Evolutionary conservation across 1,284 basidiomycete species (phyloP).

Genomic region (Ganoderma resinaceum): DNA sequence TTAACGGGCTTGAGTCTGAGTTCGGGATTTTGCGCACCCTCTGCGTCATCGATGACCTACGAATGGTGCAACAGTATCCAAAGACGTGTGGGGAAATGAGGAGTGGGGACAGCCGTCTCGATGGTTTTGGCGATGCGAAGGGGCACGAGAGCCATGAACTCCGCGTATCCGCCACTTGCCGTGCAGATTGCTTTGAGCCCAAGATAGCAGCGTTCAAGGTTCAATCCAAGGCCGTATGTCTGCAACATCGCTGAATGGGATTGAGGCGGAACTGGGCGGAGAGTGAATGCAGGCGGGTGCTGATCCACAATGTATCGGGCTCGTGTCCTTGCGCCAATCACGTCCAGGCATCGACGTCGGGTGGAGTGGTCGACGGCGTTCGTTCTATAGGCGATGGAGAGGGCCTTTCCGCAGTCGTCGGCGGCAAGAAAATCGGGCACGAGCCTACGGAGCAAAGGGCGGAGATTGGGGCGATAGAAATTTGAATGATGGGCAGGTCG

Average conservation of each 20-base stretch:
- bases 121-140: not conserved
- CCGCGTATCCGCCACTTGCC: not conserved
- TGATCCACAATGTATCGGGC: not conserved
- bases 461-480: slow-evolving; percentile 6
- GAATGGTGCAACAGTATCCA: not conserved
- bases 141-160: not conserved
- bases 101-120: not conserved
- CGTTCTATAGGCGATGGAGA: not conserved
- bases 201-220: not conserved
- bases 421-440: not conserved
- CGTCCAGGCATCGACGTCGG: not conserved
- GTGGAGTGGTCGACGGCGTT: slow-evolving; percentile 1
- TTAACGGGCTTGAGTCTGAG: slow-evolving; percentile 7
- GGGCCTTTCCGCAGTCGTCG: not conserved
- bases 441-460: not conserved
- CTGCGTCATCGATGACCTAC: not conserved
- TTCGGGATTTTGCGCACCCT: slow-evolving; percentile 2
- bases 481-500: slow-evolving; percentile 3
- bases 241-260: slow-evolving; percentile 1
- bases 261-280: not conserved
- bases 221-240: not conserved
- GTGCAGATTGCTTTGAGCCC: not conserved
- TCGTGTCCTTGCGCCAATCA: not conserved
- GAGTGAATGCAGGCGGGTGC: slow-evolving; percentile 2
- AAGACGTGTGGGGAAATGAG: not conserved